A percentile compares a stretch with the other conserved stretches of the same genome.
Conservation (phyloP, 148 eudicot species). For the Rhododendron molle region DNA sequence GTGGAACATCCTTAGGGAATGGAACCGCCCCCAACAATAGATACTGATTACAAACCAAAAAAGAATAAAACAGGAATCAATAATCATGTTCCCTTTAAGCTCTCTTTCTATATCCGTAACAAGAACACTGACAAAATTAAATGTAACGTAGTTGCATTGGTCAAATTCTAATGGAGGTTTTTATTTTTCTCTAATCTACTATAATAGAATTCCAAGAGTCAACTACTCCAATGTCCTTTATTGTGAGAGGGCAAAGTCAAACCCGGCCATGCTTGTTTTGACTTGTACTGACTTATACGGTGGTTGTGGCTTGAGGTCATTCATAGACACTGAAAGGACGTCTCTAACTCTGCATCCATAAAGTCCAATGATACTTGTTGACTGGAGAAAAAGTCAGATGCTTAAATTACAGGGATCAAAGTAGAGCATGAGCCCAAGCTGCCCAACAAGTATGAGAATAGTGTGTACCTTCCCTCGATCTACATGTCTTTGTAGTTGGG, state of each 20-base stretch:
- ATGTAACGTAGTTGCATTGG: background rate
- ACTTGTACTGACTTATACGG: background rate
- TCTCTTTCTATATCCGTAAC: background rate
- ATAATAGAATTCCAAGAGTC: background rate
- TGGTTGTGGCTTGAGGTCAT: background rate
- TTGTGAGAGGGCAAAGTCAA: background rate
- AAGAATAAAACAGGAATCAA: background rate
- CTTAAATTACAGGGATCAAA: background rate
- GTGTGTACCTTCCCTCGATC: background rate
- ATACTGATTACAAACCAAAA: slow-evolving; percentile 34
- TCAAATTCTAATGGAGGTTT: background rate
- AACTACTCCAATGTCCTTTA: background rate
- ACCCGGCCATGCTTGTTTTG: background rate
- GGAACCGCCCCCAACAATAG: slow-evolving; percentile 75
- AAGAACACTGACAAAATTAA: background rate
- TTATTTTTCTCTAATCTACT: background rate
- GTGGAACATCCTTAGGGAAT: slow-evolving; percentile 59
- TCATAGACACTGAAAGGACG: background rate
- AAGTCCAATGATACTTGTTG: background rate
- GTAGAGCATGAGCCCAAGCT: background rate
- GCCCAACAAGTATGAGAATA: background rate
- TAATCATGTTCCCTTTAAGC: background rate
- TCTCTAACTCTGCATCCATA: background rate
- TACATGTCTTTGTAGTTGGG: background rate
- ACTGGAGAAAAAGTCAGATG: background rate